phyloP scores from a whole-genome alignment of 1,139 yeast genomes.

The Lodderomyces jiufengensis region DNA sequence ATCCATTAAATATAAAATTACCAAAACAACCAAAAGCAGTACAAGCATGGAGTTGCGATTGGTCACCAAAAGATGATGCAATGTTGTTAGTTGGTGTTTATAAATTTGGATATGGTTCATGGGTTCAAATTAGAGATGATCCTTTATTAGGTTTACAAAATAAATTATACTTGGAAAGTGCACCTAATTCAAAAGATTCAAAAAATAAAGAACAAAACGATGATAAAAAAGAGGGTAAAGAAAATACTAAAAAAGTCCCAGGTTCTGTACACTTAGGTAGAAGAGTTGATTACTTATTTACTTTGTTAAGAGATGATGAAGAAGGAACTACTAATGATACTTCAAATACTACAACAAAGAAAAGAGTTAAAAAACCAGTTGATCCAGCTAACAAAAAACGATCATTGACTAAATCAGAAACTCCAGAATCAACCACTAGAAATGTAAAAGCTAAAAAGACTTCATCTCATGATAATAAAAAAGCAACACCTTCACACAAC shows the following conservation, averaged over 20 bases:
- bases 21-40: conserved; percentile 71
- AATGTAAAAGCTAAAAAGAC: conserved; percentile 10
- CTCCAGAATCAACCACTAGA: conserved; percentile 15
- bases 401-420: conserved; percentile 16
- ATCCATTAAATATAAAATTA: conserved; percentile 56
- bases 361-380: conserved; percentile 4
- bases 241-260: conserved; percentile 63
- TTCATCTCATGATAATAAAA: no score
- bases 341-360: conserved; percentile 7
- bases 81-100: conserved; percentile 82
- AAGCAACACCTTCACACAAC: conserved; percentile 8
- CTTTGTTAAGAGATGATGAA: conserved; percentile 42
- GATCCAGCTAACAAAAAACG: conserved; percentile 4
- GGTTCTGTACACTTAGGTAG: conserved; percentile 94
- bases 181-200: conserved; percentile 9
- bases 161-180: conserved; percentile 63
- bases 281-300: conserved; percentile 81
- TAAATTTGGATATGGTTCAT: conserved; percentile 94
- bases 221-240: conserved; percentile 37
- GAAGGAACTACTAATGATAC: conserved; percentile 1
- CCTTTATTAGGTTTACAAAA: conserved; percentile 86
- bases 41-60: conserved; percentile 85
- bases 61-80: conserved; percentile 83
- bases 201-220: conserved; percentile 16
- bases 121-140: conserved; percentile 93